A percentile compares a stretch with the other conserved stretches of the same genome.
Evolutionary conservation across 148 eudicot species (phyloP).

Genomic region (Rhododendron molle): DNA sequence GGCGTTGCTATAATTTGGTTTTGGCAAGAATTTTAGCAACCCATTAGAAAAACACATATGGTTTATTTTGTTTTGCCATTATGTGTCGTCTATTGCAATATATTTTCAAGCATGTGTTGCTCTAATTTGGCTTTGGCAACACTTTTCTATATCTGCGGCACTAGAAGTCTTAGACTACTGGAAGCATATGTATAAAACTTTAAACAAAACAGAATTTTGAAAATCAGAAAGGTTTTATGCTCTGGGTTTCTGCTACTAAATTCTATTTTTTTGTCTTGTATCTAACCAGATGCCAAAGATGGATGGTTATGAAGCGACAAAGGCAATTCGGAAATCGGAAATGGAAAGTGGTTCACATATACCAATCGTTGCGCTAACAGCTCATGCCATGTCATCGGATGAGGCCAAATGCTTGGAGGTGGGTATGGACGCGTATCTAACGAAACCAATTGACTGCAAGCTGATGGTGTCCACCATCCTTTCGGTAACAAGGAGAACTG

Average conservation of each 20-base stretch:
- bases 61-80: background rate
- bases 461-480: conserved; percentile 86
- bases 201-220: background rate
- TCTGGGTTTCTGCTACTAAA: background rate
- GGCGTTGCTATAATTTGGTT: background rate
- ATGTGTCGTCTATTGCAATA: background rate
- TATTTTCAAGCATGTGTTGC: background rate
- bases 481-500: conserved; percentile 47
- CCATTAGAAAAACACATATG: background rate
- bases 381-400: conserved; percentile 95
- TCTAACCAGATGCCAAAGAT: conserved; percentile 92
- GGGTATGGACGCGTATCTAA: conserved; percentile 96
- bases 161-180: background rate
- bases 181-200: background rate
- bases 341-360: conserved; percentile 45
- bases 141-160: background rate
- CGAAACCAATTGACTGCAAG: conserved; percentile 86
- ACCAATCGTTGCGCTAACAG: conserved; percentile 93
- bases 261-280: background rate
- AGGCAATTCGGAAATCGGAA: conserved; percentile 68
- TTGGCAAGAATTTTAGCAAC: background rate
- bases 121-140: background rate
- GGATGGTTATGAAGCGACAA: conserved; percentile 99
- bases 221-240: background rate
- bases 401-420: conserved; percentile 89